Conservation (phyloP, 768 basidiomycete genomes). For the Lentinula boryana region DNA sequence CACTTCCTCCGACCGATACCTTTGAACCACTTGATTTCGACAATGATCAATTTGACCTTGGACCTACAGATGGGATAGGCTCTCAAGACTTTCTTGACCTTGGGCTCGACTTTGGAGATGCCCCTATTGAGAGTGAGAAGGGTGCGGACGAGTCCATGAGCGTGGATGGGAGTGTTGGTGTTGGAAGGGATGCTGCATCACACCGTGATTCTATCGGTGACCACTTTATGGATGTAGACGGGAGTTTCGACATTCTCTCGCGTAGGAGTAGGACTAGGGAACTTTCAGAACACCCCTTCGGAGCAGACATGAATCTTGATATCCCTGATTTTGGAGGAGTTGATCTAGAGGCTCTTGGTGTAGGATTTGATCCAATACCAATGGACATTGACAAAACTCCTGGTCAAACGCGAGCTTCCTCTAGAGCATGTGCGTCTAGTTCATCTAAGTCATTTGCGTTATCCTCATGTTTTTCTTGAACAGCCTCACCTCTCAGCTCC, state of each 20-base stretch:
- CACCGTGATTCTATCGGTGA: conserved; percentile 57
- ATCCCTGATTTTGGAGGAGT: conserved; percentile 19
- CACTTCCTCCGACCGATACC: conserved; percentile 73
- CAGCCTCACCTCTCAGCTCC: conserved; percentile 75
- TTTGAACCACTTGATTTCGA: conserved; percentile 60
- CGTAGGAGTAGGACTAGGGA: conserved; percentile 54
- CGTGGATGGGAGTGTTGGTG: conserved; percentile 58
- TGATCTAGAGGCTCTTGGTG: conserved; percentile 35
- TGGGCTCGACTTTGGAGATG: conserved; percentile 73
- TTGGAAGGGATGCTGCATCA: conserved; percentile 64
- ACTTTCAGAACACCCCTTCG: conserved; percentile 62
- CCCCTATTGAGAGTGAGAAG: conserved; percentile 23
- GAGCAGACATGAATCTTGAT: conserved; percentile 44
- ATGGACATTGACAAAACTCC: conserved; percentile 47
- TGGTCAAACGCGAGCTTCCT: conserved; percentile 51
- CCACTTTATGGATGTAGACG: conserved; percentile 45
- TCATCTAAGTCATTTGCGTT: not conserved
- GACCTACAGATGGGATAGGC: conserved; percentile 76
- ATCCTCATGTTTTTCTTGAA: not conserved
- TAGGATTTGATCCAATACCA: conserved; percentile 52
- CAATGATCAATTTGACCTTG: conserved; percentile 70
- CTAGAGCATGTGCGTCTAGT: conserved; percentile 59
- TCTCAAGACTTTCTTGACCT: conserved; percentile 82
- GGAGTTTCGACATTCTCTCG: conserved; percentile 56
- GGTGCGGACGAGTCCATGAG: conserved; percentile 50